Percentiles rank a stretch among this genome's conserved stretches.
Conservation (phyloP, 345 rosid genomes). For the Viola odorata region DNA sequence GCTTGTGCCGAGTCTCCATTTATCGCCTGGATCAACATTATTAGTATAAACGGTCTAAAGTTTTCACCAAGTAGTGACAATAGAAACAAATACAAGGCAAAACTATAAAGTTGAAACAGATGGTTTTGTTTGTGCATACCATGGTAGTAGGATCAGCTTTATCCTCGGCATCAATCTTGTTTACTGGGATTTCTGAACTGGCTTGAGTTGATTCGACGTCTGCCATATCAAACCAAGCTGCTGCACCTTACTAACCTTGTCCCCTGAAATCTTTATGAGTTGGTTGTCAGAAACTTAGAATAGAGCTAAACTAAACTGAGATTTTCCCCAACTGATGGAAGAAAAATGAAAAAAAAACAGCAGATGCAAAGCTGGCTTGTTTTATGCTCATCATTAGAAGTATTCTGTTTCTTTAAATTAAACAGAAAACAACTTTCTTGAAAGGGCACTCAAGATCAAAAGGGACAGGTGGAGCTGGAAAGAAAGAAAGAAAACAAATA, state of each 20-base stretch:
- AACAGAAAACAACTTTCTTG: too few relatives aligned
- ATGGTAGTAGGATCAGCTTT: conserved; percentile 21
- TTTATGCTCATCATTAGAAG: background rate
- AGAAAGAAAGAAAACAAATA: too few relatives aligned
- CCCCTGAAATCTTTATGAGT: conserved; percentile 8
- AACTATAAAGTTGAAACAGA: too few relatives aligned
- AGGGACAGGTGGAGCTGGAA: too few relatives aligned
- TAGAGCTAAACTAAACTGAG: too few relatives aligned
- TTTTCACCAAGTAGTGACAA: too few relatives aligned
- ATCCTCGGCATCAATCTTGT: conserved; percentile 35
- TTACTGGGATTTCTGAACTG: conserved; percentile 48
- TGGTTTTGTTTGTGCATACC: conserved; percentile 40
- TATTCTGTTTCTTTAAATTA: too few relatives aligned
- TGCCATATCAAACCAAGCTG: conserved; percentile 42
- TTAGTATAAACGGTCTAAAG: background rate
- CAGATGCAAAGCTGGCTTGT: background rate
- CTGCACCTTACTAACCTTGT: conserved; percentile 5
- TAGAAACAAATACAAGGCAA: background rate
- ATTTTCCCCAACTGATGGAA: background rate
- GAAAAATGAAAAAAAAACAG: background rate
- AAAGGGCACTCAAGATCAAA: too few relatives aligned
- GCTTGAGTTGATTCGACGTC: conserved; percentile 33
- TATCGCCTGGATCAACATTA: conserved; percentile 26
- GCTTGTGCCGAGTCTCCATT: conserved; percentile 44
- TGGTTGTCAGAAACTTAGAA: background rate